Evolutionary conservation across 495 filamentous ascomycete species (phyloP), one percentile per base, ranked within the genome.

Genomic region (Penicilliopsis zonata): DNA sequence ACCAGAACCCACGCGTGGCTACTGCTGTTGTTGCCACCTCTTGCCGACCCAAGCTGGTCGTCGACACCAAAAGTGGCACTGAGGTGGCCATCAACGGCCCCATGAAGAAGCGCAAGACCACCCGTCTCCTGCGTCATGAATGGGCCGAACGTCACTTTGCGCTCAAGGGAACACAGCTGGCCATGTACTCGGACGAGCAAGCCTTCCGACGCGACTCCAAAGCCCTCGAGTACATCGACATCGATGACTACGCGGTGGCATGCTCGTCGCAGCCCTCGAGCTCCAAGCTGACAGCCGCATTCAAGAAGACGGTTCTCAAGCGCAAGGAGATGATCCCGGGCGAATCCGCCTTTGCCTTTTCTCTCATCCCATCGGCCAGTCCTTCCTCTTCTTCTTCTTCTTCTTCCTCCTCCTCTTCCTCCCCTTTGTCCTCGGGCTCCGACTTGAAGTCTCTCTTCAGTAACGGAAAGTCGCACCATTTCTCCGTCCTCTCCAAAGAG

Each of bases 61-160:
- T 44, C 47, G 34, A 37, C 10, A 28, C 36, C 9, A 35, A 37
- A 10, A 35, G 43, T 13, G 36, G 45, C 3, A 41, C 35, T 5
- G 61, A 61, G 29, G 48, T 81, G 15, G 76, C 65, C 10, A 78
- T 87, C 51, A 69, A 74, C 24, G 88, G 90, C 1, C 86, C 74
- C 50, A 93, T 98, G 78, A 87, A 86, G 69, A 95, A 96, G 69
- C 82, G 88, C 36, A 86, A 86, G 59, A 86, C 78, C 10, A 83
- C 82, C 10, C 74, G 74, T 37, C 74, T 95, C 53, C 68, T 96
- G 2, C 77, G 86, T 12, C 87, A 95, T 46, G 87, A 96, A 41
- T 96, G 90, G 90, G 67, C 90, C 44, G 82, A 93, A 35, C 69
- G 78, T 45, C 88, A 86, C 51, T 92, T 92, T 50, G 78, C 81